Percentiles rank a stretch among this genome's conserved stretches.
These are phyloP conservation scores for Microsporum canis DNA, from an alignment of 2,329 filamentous ascomycete species.

Conservation along the genomic window DNA sequence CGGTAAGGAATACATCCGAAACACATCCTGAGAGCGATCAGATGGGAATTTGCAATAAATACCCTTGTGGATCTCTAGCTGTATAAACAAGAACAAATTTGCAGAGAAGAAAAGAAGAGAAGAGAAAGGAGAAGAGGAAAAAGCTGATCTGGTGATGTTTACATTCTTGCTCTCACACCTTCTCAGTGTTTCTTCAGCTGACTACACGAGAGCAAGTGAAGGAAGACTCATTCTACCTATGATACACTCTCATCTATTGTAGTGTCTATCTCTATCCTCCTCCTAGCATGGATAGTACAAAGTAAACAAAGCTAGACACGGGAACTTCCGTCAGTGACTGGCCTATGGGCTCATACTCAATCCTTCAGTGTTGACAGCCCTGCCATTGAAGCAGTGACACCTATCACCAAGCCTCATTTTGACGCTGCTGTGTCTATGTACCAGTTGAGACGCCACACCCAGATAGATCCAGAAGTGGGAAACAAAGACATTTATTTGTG, in stretches of 20 bases:
- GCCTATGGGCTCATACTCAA: background rate
- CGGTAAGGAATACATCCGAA: conserved; percentile 14
- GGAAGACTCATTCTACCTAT: background rate
- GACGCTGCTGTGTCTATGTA: background rate
- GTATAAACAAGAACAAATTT: background rate
- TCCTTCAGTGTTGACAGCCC: background rate
- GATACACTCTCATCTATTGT: background rate
- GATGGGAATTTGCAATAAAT: background rate
- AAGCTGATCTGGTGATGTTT: background rate
- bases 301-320: background rate
- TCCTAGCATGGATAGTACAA: background rate
- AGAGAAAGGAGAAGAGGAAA: background rate
- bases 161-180: background rate
- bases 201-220: background rate
- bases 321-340: background rate
- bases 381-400: background rate
- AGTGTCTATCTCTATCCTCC: background rate
- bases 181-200: background rate
- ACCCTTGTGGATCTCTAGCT: background rate
- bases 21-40: conserved; percentile 10
- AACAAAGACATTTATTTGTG: background rate
- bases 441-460: background rate
- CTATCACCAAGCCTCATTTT: conserved; percentile 1
- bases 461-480: background rate
- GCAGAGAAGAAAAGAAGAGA: background rate